These are phyloP conservation scores for Leccinum huronense DNA, from an alignment of 1,284 basidiomycete species.

Conservation along the genomic window DNA sequence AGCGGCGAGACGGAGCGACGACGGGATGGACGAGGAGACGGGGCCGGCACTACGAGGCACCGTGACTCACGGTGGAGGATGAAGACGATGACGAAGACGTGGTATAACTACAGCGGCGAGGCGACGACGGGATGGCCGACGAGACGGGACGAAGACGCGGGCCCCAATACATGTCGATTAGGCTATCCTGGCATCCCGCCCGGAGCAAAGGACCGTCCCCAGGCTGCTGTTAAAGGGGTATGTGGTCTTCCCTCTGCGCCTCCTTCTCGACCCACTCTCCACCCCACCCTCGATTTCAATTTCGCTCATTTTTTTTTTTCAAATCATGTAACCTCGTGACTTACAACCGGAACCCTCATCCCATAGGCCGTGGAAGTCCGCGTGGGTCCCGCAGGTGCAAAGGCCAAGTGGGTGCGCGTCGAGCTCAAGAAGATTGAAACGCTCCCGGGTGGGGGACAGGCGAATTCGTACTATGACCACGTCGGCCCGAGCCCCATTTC, in stretches of 20 bases:
- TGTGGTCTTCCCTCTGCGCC: conserved; percentile 33
- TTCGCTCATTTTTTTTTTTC: neutral
- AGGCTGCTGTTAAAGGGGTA: conserved; percentile 79
- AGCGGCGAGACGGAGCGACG: too few species aligned
- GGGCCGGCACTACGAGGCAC: too few species aligned
- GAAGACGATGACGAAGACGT: too few species aligned
- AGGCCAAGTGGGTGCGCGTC: conserved; percentile 86
- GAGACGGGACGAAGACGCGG: conserved; percentile 26
- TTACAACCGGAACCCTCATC: conserved; percentile 3
- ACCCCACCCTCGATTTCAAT: conserved; percentile 5
- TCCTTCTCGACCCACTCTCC: conserved; percentile 7
- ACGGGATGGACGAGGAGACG: too few species aligned
- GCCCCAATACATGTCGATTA: conserved; percentile 31
- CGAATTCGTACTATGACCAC: conserved; percentile 69
- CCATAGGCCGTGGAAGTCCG: conserved; percentile 77
- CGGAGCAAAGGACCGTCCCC: conserved; percentile 63
- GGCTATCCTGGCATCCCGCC: conserved; percentile 82
- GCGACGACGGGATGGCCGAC: too few species aligned
- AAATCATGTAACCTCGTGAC: neutral
- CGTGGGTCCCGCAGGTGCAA: conserved; percentile 68
- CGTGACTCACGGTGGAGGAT: too few species aligned
- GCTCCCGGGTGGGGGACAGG: conserved; percentile 65
- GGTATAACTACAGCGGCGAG: too few species aligned
- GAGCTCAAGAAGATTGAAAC: conserved; percentile 86
- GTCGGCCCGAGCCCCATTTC: conserved; percentile 71